Evolutionary conservation across 192 early-diverging fungal genomes (phyloP), one percentile per base, ranked within the genome.

Genomic region (Lobosporangium transversale): DNA sequence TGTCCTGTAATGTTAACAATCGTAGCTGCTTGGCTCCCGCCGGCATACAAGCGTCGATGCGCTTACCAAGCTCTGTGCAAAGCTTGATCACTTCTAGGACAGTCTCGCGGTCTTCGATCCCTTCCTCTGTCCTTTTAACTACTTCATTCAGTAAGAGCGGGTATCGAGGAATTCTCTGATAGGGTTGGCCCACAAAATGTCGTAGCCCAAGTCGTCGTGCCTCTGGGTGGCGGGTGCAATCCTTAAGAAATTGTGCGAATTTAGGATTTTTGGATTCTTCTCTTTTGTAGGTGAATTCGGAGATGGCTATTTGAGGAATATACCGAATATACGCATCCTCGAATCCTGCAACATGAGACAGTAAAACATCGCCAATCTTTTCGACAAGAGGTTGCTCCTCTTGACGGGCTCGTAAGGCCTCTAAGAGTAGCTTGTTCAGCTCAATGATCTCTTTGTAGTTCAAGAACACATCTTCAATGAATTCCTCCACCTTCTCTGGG

Each of bases 311-410:
- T 69, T 92, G 85, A 4, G 89, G 91, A 33, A 93, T 92, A 79
- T 98, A 98, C 17, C 83, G 82, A 26, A 91, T 83, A 49, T 95
- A 97, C 8, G 86, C 79, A 33, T 90, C 82, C 26, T 66, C 62
- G 33, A 96, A 88, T 67, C 85, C 78, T 26, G 85, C 66, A 0
- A 90, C 84, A 61, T 90, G 84, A 45, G 80, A 55, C 23, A 93
- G 53, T 31, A 98, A 83, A 21, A 96, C 86, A 64, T 95, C 93
- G 29, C 96, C 96, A 21, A 98, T 88, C 52, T 84, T 81, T 63
- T 92, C 86, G 20, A 97, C 90, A 15, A 98, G 74, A 37, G 79
- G 81, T 27, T 64, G 80, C 79, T 92, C 83, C 35, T 89, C 78
- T 60, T 94, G 92, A 23, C 91, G 81, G 32, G 68, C 67, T 54